Base-by-base conservation (phyloP, 179 eudicot genomes). In the Carnegiea gigantea region DNA sequence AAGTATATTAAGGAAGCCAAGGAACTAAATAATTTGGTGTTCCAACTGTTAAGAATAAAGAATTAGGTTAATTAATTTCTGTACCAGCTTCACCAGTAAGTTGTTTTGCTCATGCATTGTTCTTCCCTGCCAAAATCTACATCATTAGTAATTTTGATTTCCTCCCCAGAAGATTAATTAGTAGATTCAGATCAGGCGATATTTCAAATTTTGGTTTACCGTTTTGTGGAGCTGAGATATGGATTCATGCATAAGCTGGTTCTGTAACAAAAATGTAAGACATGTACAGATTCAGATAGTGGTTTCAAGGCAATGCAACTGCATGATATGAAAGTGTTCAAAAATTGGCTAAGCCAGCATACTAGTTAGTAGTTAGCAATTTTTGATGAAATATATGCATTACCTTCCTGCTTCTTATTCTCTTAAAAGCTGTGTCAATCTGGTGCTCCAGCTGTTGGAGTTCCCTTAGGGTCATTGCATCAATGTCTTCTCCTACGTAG, bases 371-470 rank as follows among this genome's bases (percentile, higher is more conserved):
- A 57, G 64, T 60, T 0, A 20, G 26, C 14, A 33, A 9, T 85
- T n/a, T n/a, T n/a, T n/a, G n/a, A n/a, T n/a, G n/a, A n/a, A n/a
- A n/a, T n/a, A n/a, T n/a, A n/a, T n/a, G n/a, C n/a, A n/a, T n/a
- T n/a, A 92, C 98, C 97, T 93, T 95, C 78, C 86, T 90, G 83
- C 85, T 82, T 79, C 97, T 82, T 46, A 93, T 87, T 78, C 93
- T 87, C 86, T 88, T 95, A 46, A 93, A 87, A 79, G 97, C 91
- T 76, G 86, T 85, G 77, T 93, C 96, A 75, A 95, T 88, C 78
- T 95, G 98, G 65, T 90, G 96, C 89, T 93, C 95, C 80, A 95
- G 46, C 81, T 87, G 86, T 76, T 93, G 97, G 80, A 95, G 93
- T 82, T 95, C 98, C n/a, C 91, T 86, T 74, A 89, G 73, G 89